These are phyloP conservation scores for Linnemannia exigua DNA, from an alignment of 192 early-diverging fungal species.

Conservation along the genomic window DNA sequence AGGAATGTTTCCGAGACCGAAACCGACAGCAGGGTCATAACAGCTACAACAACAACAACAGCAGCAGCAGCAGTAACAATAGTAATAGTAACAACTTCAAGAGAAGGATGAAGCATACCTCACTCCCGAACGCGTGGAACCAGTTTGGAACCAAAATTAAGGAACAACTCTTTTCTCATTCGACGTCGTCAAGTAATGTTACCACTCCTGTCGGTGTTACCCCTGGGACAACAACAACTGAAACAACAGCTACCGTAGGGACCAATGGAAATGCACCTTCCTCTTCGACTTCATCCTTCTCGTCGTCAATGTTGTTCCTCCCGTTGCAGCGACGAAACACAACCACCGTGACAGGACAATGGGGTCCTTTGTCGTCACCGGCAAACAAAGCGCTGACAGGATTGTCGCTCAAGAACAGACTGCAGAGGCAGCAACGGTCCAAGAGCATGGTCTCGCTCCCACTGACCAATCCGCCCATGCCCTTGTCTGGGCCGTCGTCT, in stretches of 20 bases:
- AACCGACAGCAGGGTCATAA: constrained; percentile 1
- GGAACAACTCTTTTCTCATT: constrained; percentile 18
- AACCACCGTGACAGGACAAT: background rate
- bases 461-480: background rate
- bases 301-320: background rate
- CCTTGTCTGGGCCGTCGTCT: background rate
- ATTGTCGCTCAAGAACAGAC: background rate
- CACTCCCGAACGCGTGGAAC: constrained; percentile 13
- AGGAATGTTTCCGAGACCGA: constrained; percentile 33
- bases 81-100: too few relatives aligned
- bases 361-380: background rate
- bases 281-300: background rate
- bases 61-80: constrained; percentile 1
- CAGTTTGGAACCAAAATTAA: constrained; percentile 37
- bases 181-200: background rate
- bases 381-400: background rate
- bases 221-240: background rate
- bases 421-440: constrained; percentile 12
- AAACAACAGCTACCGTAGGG: background rate
- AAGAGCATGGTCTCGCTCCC: constrained; percentile 38
- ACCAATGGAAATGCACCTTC: background rate
- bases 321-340: background rate
- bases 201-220: background rate
- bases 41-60: too few relatives aligned
- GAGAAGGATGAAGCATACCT: background rate